These are phyloP conservation scores for Trametes hirsuta DNA, from an alignment of 1,284 basidiomycete species.

Conservation along the genomic window DNA sequence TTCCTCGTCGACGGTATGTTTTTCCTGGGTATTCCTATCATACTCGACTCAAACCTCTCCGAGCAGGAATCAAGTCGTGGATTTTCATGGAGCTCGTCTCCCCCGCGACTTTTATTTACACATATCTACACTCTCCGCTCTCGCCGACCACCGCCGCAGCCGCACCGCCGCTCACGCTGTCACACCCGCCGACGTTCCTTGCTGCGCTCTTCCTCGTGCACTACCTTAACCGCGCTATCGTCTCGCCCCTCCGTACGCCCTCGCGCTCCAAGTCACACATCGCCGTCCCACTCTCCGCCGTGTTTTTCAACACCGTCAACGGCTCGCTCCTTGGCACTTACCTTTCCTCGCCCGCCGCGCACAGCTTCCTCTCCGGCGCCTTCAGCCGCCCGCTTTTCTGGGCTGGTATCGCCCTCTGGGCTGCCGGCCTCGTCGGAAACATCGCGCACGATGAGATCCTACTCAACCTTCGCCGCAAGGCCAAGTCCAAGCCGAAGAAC, in stretches of 20 bases:
- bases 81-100: slow-evolving; percentile 86
- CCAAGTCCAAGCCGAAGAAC: slow-evolving; percentile 36
- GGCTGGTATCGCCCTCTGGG: slow-evolving; percentile 69
- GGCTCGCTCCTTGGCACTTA: slow-evolving; percentile 74
- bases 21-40: background rate
- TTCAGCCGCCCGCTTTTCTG: slow-evolving; percentile 55
- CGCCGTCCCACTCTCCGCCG: slow-evolving; percentile 58
- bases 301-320: slow-evolving; percentile 76
- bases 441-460: slow-evolving; percentile 89
- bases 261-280: slow-evolving; percentile 80
- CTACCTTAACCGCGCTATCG: slow-evolving; percentile 82
- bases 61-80: slow-evolving; percentile 64
- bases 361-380: slow-evolving; percentile 42
- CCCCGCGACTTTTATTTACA: slow-evolving; percentile 60
- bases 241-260: slow-evolving; percentile 84
- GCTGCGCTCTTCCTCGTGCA: slow-evolving; percentile 70
- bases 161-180: slow-evolving; percentile 33
- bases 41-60: background rate
- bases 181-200: slow-evolving; percentile 55
- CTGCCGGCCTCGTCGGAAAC: slow-evolving; percentile 75
- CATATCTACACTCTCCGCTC: slow-evolving; percentile 53
- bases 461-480: slow-evolving; percentile 65
- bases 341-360: slow-evolving; percentile 57
- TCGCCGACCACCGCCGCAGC: slow-evolving; percentile 28
- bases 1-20: slow-evolving; percentile 58